phyloP scores from a whole-genome alignment of 1,284 basidiomycete species.

The Ganoderma boninense region DNA sequence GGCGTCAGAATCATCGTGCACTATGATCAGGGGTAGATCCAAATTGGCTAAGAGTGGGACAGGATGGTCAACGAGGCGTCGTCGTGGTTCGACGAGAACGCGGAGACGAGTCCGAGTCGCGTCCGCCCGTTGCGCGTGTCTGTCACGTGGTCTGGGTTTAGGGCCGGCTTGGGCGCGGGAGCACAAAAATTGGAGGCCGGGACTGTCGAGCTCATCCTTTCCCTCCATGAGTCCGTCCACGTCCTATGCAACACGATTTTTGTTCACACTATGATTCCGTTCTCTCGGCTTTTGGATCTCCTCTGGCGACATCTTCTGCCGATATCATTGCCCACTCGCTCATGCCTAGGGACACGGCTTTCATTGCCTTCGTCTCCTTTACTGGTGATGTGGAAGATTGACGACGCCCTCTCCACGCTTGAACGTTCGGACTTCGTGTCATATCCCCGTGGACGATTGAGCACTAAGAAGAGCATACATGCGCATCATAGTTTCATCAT shows the following conservation, averaged over 20 bases:
- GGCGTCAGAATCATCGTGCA: conserved; percentile 11
- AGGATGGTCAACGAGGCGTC: not conserved
- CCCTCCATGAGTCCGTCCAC: too few species aligned
- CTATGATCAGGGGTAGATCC: not conserved
- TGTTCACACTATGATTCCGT: not conserved
- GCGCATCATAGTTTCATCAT: not conserved
- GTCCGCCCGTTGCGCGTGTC: not conserved
- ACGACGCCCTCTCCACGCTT: conserved; percentile 42
- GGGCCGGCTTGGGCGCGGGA: conserved; percentile 20
- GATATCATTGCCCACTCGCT: conserved; percentile 37
- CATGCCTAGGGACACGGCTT: conserved; percentile 44
- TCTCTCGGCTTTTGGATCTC: not conserved
- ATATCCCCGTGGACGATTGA: conserved; percentile 34
- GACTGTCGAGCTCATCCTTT: not conserved
- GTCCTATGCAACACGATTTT: not conserved
- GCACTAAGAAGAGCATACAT: conserved; percentile 43
- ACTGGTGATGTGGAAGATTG: conserved; percentile 44
- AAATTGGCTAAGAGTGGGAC: not conserved
- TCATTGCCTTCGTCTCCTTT: conserved; percentile 44
- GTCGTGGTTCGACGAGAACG: not conserved
- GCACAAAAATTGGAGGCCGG: conserved; percentile 2
- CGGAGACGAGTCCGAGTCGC: not conserved
- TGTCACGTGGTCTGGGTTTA: conserved; percentile 15
- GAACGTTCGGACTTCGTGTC: conserved; percentile 34
- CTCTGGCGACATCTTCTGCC: not conserved